Evolutionary conservation across 164 flowering plant genomes (phyloP).

Genomic region (Sextonia rubra): DNA sequence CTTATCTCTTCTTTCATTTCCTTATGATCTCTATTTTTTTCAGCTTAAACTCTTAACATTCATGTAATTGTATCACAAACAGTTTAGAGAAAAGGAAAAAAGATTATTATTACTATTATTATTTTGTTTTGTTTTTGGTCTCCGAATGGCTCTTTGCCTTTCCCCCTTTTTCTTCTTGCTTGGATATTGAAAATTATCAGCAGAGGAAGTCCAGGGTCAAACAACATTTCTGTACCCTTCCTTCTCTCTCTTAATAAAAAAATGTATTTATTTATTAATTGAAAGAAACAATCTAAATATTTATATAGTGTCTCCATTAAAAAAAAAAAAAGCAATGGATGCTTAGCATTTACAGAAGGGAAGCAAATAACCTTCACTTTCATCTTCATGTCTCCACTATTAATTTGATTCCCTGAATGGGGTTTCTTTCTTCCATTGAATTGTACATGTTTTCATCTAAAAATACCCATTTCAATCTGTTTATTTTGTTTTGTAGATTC

Average conservation of each 20-base stretch:
- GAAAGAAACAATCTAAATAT: constrained; percentile 32
- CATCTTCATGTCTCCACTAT: constrained; percentile 44
- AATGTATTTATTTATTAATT: background rate
- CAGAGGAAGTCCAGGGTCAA: background rate
- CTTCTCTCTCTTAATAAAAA: background rate
- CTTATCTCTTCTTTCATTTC: too few relatives aligned
- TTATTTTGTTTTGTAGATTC: constrained; percentile 11
- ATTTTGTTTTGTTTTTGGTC: too few relatives aligned
- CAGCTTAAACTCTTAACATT: too few relatives aligned
- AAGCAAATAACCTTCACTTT: constrained; percentile 20
- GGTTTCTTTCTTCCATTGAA: constrained; percentile 38
- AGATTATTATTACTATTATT: too few relatives aligned
- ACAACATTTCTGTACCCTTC: background rate
- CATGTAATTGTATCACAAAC: too few relatives aligned
- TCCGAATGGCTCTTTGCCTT: background rate
- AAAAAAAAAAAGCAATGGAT: constrained; percentile 32
- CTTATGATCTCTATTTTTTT: too few relatives aligned
- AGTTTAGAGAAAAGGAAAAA: too few relatives aligned
- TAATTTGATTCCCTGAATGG: constrained; percentile 54
- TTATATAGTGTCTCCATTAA: constrained; percentile 35
- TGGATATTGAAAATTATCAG: background rate
- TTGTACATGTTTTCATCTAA: constrained; percentile 41
- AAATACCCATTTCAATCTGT: constrained; percentile 32
- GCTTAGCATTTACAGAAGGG: constrained; percentile 2
- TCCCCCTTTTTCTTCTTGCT: background rate